Evolutionary conservation across 176 grass and related monocot genomes (phyloP).

Genomic region (Otatea glauca): DNA sequence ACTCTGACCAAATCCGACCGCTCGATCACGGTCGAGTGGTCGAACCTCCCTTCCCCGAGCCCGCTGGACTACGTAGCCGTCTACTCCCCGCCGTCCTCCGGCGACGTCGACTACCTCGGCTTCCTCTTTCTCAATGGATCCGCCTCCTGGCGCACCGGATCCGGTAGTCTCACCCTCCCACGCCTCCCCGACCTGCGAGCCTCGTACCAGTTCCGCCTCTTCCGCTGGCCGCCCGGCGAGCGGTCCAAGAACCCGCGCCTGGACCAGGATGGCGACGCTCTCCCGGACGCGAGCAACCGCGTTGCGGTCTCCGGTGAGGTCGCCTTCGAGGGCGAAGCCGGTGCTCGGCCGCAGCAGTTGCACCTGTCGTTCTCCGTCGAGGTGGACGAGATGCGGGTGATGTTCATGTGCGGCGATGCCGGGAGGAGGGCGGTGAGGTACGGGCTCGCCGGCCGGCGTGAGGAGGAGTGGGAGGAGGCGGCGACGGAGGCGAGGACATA

Average conservation of each 20-base stretch:
- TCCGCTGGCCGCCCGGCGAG: constrained; percentile 62
- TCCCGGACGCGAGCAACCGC: constrained; percentile 64
- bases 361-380: constrained; percentile 84
- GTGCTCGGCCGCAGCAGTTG: constrained; percentile 60
- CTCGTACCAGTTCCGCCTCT: constrained; percentile 84
- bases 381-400: constrained; percentile 84
- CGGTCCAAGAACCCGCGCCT: constrained; percentile 53
- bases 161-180: constrained; percentile 64
- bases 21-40: constrained; percentile 68
- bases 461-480: constrained; percentile 51
- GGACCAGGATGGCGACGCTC: constrained; percentile 82
- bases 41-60: constrained; percentile 62
- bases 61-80: constrained; percentile 81
- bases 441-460: constrained; percentile 34
- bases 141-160: constrained; percentile 52
- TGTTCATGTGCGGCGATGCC: constrained; percentile 78
- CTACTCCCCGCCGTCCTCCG: constrained; percentile 82
- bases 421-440: constrained; percentile 74
- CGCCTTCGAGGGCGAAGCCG: constrained; percentile 36
- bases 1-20: constrained; percentile 49
- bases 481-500: constrained; percentile 72
- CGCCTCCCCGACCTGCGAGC: constrained; percentile 69
- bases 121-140: constrained; percentile 95
- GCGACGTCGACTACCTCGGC: constrained; percentile 74
- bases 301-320: constrained; percentile 67